phyloP scores from a whole-genome alignment of 352 stramenopile species.

The Globisporangium paddicum region DNA sequence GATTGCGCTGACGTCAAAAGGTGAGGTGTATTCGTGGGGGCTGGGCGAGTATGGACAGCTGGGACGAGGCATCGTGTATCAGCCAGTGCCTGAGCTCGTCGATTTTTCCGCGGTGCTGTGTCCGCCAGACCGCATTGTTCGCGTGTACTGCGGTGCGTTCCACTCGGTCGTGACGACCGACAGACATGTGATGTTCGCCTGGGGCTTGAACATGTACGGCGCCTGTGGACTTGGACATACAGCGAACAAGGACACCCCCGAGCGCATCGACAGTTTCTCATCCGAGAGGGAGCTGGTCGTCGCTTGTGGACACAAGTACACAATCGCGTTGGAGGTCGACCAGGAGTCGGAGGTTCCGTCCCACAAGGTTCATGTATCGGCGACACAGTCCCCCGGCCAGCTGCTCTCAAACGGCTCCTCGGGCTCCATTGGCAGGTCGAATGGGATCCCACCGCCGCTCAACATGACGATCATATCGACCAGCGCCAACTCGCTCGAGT shows the following conservation, averaged over 20 bases:
- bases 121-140: conserved; percentile 34
- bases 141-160: conserved; percentile 78
- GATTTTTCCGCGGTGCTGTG: conserved; percentile 45
- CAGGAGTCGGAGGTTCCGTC: conserved; percentile 4
- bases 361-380: conserved; percentile 11
- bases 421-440: neutral
- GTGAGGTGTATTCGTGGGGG: conserved; percentile 88
- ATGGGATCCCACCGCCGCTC: conserved; percentile 5
- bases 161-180: conserved; percentile 69
- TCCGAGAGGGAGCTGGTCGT: conserved; percentile 48
- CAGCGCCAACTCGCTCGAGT: conserved; percentile 5
- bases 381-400: conserved; percentile 10
- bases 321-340: conserved; percentile 58
- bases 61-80: conserved; percentile 83
- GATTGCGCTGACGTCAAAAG: conserved; percentile 61
- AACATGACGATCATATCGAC: conserved; percentile 11
- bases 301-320: conserved; percentile 81
- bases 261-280: conserved; percentile 73
- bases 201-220: conserved; percentile 78
- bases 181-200: conserved; percentile 64
- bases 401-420: neutral
- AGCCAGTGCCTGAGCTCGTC: conserved; percentile 62
- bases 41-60: conserved; percentile 89
- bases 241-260: conserved; percentile 71
- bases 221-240: conserved; percentile 77